Base-by-base conservation (phyloP, 2,329 filamentous ascomycete genomes). In the Penicillium sp. region DNA sequence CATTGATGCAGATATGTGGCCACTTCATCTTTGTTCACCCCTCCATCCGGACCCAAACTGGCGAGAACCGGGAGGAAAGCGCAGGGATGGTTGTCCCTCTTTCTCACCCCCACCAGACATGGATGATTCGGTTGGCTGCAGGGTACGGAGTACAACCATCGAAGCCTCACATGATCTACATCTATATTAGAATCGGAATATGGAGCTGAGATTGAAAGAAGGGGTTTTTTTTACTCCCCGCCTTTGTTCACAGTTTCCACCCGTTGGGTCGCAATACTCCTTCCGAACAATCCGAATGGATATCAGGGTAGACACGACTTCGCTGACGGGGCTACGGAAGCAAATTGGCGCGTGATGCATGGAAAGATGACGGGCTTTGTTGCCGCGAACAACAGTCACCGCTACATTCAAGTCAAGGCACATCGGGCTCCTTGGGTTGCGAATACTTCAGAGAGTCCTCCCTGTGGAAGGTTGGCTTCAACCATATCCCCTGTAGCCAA, bases 201-300 rank as follows among this genome's bases (percentile, higher is more conserved):
- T 48, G 45, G 27, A 36, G 42, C 8, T 21, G 16, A 4, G 21
- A 52, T 21, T n/a, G 16, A 29, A 38, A 21, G n/a, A 38, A 38
- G n/a, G 36, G 14, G 14, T 34, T 34, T 18, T 34, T 18, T 13
- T 38, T n/a, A 18, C n/a, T 38, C 44, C 24, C 29, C 44, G 44
- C 18, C 31, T 46, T 46, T 46, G 29, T 48, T 38, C n/a, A 38
- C 14, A 8, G 36, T 38, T 16, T 18, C 47, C 34, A 22, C 21
- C 38, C 36, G 53, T 52, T 46, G 48, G 53, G 53, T 52, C 43
- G 48, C 51, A 54, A 54, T 50, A 41, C 48, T 45, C 41, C 41
- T 61, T 71, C 70, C 69, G 67, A 64, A 57, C 57, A 57, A 57
- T 70, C 70, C 69, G 70, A 71, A 64, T 72, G 69, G 69, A 57